These are phyloP conservation scores for Stephania japonica DNA, from an alignment of 164 flowering plant species.

Conservation along the genomic window DNA sequence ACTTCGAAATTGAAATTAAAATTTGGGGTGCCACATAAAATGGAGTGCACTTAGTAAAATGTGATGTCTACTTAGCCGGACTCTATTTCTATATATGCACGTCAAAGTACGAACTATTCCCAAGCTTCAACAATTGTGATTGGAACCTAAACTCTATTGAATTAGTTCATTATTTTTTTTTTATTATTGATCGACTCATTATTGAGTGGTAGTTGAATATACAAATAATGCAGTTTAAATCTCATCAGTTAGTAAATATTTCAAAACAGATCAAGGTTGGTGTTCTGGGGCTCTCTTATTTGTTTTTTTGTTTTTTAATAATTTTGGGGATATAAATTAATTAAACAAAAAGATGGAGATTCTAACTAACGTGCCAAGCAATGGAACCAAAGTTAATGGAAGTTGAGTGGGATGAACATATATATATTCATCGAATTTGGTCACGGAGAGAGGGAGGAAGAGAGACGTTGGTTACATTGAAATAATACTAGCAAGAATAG, in stretches of 20 bases:
- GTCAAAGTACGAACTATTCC: too few species aligned
- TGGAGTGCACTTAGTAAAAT: too few species aligned
- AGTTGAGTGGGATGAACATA: background rate
- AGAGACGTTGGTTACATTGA: background rate
- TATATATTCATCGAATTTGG: conserved; percentile 1
- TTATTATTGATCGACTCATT: background rate
- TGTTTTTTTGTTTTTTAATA: too few species aligned
- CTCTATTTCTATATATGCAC: too few species aligned
- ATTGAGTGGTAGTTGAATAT: background rate
- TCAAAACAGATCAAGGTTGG: background rate
- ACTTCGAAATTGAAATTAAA: too few species aligned
- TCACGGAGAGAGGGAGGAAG: background rate
- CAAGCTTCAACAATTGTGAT: too few species aligned
- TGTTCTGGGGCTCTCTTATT: background rate
- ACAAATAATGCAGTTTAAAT: background rate
- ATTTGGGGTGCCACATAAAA: too few species aligned
- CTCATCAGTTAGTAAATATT: background rate
- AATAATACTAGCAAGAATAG: background rate
- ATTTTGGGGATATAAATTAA: too few species aligned
- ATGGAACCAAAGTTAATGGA: background rate
- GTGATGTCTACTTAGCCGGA: too few species aligned
- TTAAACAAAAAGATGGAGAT: background rate
- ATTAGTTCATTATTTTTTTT: too few species aligned
- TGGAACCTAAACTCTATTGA: too few species aligned
- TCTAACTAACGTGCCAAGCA: background rate